Base-by-base conservation (phyloP, 2,329 filamentous ascomycete genomes). In the Trichoderma koningii region DNA sequence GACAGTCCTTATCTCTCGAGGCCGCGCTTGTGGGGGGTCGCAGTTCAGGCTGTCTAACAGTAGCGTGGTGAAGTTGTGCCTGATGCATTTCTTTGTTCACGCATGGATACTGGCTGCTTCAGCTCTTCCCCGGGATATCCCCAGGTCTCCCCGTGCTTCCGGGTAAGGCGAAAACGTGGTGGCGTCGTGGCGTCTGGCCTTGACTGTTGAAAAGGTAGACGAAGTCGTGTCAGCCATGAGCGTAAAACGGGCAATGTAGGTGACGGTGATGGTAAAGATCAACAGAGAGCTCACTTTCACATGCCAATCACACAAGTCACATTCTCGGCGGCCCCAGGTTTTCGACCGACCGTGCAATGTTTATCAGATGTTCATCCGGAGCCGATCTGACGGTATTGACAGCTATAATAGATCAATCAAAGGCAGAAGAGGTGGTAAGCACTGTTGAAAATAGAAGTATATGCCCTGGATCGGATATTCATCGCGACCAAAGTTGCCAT, bases 1-100 rank as follows among this genome's bases (percentile, higher is more conserved):
- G 23, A 48, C 52, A 63, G 53, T 62, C 56, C 73, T 74, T 74
- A 74, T 74, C 73, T 73, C 68, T 73, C 69, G 69, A 68, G 68
- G 68, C 66, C 64, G 64, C 68, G 63, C 57, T 51, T 48, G 63
- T 65, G 64, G 50, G 64, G 56, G 64, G 47, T 12, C 19, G 50
- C 17, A 15, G 23, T 50, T 28, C n/a, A 17, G 60, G 42, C 34
- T 38, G 34, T 38, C 48, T 53, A 30, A 28, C 42, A 17, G 42
- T 65, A 65, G 64, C 64, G 64, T 30, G 28, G 44, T 44, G 56
- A 45, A 50, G 48, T 26, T 51, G 56, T 65, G 56, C 56, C 64
- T 66, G 60, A 66, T 52, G 61, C 23, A 55, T 47, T 48, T 57
- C 57, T 47, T 48, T 57, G 19, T 30, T 51, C 38, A 51, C 34